Evolutionary conservation across 2,329 filamentous ascomycete species (phyloP).

Genomic region (Alternaria sp.): DNA sequence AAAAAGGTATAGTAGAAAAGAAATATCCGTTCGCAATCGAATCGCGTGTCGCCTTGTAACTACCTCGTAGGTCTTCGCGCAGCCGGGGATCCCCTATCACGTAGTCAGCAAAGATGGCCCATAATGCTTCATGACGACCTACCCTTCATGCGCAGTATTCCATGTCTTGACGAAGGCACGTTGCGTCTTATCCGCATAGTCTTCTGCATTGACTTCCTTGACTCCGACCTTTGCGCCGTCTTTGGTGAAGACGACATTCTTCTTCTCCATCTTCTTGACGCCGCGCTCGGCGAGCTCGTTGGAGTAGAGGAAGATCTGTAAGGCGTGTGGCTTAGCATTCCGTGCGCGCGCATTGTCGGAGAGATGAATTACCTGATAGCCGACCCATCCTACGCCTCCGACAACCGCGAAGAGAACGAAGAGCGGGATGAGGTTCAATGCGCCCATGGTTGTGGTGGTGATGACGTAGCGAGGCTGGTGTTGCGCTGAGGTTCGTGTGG

Average conservation of each 20-base stretch:
- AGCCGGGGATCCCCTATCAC: background rate
- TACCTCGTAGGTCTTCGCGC: background rate
- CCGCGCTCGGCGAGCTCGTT: conserved; percentile 70
- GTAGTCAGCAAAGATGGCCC: background rate
- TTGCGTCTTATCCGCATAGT: conserved; percentile 76
- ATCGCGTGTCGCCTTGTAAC: background rate
- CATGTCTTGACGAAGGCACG: conserved; percentile 60
- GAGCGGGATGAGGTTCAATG: conserved; percentile 67
- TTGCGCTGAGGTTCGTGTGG: background rate
- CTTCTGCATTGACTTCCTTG: conserved; percentile 71
- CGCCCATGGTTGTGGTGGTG: conserved; percentile 39
- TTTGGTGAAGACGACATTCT: conserved; percentile 77
- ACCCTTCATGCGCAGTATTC: conserved; percentile 48
- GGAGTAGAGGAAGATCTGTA: conserved; percentile 68
- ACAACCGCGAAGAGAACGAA: conserved; percentile 67
- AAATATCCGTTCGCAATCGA: background rate
- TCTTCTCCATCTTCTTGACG: conserved; percentile 73
- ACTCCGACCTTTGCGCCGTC: conserved; percentile 76
- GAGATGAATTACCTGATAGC: conserved; percentile 62
- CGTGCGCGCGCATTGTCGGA: background rate
- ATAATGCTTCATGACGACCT: background rate
- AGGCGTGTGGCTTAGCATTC: conserved; percentile 2
- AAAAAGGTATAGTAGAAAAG: background rate
- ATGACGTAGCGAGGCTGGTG: conserved; percentile 15
- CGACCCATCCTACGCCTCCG: conserved; percentile 66